Conservation (phyloP, 768 basidiomycete species). For the Suillus weaverae region DNA sequence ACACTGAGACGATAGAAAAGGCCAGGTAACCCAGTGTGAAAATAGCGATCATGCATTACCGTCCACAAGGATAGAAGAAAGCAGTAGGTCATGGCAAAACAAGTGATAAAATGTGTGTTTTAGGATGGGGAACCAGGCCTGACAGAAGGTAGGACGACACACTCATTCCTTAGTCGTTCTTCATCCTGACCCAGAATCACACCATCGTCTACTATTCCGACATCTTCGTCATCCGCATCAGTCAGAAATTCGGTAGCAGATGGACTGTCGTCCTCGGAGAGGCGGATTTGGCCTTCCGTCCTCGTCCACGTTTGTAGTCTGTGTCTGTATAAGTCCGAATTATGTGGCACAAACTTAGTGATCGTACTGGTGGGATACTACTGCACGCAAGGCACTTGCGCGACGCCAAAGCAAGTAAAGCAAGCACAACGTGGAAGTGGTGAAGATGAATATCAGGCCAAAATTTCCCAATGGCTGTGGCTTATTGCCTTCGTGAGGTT, state of each 20-base stretch:
- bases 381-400: slow-evolving; percentile 52
- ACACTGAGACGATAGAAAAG: not conserved
- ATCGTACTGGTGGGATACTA: slow-evolving; percentile 61
- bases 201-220: slow-evolving; percentile 38
- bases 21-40: slow-evolving; percentile 2
- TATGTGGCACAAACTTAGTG: not conserved
- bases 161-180: slow-evolving; percentile 5
- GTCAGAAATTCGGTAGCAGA: slow-evolving; percentile 66
- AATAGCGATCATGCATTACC: not conserved
- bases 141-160: not conserved
- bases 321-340: slow-evolving; percentile 7
- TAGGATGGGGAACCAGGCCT: slow-evolving; percentile 1
- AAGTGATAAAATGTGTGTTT: not conserved
- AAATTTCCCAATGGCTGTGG: slow-evolving; percentile 65
- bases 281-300: slow-evolving; percentile 58
- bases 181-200: slow-evolving; percentile 23
- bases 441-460: slow-evolving; percentile 54
- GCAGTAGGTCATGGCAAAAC: not conserved
- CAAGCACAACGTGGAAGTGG: slow-evolving; percentile 54
- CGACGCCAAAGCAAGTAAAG: slow-evolving; percentile 66
- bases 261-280: slow-evolving; percentile 72
- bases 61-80: not conserved
- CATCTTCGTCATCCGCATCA: slow-evolving; percentile 53
- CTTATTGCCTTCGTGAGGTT: slow-evolving; percentile 57
- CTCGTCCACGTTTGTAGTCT: slow-evolving; percentile 60